Evolutionary conservation across 768 basidiomycete species (phyloP).

Genomic region (Tylopilus cervinicoccineus): DNA sequence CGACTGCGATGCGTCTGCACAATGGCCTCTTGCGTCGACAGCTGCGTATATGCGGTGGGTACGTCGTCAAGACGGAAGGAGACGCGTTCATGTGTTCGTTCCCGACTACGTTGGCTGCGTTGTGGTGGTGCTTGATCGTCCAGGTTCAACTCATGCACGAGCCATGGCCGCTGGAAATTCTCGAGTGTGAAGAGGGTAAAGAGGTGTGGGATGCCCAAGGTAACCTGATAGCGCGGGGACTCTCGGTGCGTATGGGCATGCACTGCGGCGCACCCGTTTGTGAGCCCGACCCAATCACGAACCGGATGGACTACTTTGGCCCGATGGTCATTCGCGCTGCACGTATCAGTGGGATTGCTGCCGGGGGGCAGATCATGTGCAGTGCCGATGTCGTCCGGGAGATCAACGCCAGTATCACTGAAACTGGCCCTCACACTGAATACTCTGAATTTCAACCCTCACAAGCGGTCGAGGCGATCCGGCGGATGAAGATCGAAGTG

Average conservation of each 20-base stretch:
- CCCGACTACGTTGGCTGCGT: constrained; percentile 77
- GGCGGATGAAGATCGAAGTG: constrained; percentile 63
- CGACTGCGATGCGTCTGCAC: constrained; percentile 87
- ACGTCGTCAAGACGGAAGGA: constrained; percentile 99
- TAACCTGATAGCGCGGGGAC: constrained; percentile 72
- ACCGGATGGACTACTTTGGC: constrained; percentile 98
- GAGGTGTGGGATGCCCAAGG: constrained; percentile 66
- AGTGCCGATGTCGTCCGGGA: constrained; percentile 85
- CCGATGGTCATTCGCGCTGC: constrained; percentile 94
- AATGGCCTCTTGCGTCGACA: constrained; percentile 82
- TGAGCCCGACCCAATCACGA: constrained; percentile 85
- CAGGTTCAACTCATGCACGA: constrained; percentile 79
- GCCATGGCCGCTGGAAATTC: constrained; percentile 89
- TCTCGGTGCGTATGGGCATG: constrained; percentile 96
- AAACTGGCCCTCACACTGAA: constrained; percentile 54
- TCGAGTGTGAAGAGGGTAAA: constrained; percentile 90
- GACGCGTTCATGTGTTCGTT: constrained; percentile 99
- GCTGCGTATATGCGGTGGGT: constrained; percentile 87
- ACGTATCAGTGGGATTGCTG: constrained; percentile 75
- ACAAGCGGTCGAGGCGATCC: constrained; percentile 71
- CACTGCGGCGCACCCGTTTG: constrained; percentile 90
- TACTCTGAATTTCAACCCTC: constrained; percentile 53
- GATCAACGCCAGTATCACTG: constrained; percentile 58
- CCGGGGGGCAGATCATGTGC: constrained; percentile 92
- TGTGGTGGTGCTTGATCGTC: constrained; percentile 88